Base-by-base conservation (phyloP, 1,284 basidiomycete species). In the Earliella scabrosa region DNA sequence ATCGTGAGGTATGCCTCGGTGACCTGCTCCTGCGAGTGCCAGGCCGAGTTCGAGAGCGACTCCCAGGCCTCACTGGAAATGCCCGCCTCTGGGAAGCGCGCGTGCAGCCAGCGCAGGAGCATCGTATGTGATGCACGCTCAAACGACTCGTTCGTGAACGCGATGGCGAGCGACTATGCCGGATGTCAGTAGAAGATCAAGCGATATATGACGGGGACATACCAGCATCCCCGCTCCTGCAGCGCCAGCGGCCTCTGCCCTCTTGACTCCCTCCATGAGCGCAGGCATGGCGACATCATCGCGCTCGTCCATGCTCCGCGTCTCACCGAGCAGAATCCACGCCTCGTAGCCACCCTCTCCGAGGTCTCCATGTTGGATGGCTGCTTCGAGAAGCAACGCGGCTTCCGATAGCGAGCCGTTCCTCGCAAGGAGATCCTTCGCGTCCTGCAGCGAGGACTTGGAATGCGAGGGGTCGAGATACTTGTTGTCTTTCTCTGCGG, bases 121-220 rank as follows among this genome's bases (percentile, higher is more conserved):
- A 92, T 95, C 1, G 88, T 78, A 67, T 98, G 87, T 2, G 97
- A 92, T 2, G 90, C 95, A 7, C 90, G 82, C 67, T 99, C 97
- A 68, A 90, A 91, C 0, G 88, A 88, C 76, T 99, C 97, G 70
- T 99, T 99, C 45, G 96, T 98, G 73, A 95, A 99, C 4, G 94
- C 95, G 63, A 98, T 97, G 3, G 97, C 96, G 18, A 99, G 83
- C 4, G 93, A 93, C 94, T 96, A n/a, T n/a, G n/a, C n/a, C n/a
- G n/a, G 58, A 2, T n/a, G 26, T 20, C 29, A 36, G 34, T 41
- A 34, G 46, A 49, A 58, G 41, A 46, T 32, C 38, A 36, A 14
- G 51, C 11, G 52, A n/a, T 10, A 27, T 31, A 29, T 14, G 21
- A 47, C 26, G 26, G 14, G 20, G 53, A 77, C 88, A 65, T 71